These are phyloP conservation scores for Blastocystis sp. DNA, from an alignment of 352 stramenopile species.

Conservation along the genomic window DNA sequence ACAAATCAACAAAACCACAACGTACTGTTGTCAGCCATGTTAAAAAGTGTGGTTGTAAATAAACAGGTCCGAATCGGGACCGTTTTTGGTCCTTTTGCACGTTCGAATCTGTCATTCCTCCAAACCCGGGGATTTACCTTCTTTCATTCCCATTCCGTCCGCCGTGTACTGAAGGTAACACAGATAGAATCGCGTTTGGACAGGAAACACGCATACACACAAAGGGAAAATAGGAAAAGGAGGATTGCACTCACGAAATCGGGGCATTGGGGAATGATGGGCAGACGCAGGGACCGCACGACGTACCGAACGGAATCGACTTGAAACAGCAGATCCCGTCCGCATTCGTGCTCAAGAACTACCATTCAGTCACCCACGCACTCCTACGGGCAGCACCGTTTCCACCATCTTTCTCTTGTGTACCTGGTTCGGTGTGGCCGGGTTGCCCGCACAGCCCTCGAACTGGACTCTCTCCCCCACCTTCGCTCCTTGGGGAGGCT, in stretches of 20 bases:
- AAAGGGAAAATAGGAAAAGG: background rate
- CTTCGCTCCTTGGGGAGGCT: constrained; percentile 77
- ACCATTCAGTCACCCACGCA: background rate
- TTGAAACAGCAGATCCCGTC: constrained; percentile 61
- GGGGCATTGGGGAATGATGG: background rate
- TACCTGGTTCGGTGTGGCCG: constrained; percentile 55
- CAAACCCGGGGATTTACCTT: background rate
- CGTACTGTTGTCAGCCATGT: constrained; percentile 64
- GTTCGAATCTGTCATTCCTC: constrained; percentile 1
- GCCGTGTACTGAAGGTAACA: no score
- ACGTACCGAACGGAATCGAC: constrained; percentile 46
- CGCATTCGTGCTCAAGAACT: constrained; percentile 30
- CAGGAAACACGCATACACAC: background rate
- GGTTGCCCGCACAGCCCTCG: constrained; percentile 49
- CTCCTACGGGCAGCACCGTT: constrained; percentile 13
- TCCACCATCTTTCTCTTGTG: constrained; percentile 69
- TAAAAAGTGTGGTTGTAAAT: constrained; percentile 36
- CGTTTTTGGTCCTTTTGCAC: constrained; percentile 6
- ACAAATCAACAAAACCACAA: background rate
- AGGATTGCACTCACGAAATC: background rate
- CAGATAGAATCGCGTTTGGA: no score
- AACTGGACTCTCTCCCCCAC: constrained; percentile 71
- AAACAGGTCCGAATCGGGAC: background rate
- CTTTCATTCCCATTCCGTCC: no score
- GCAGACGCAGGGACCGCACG: constrained; percentile 14